These are phyloP conservation scores for sweet orange (Citrus sinensis) DNA, from an alignment of 345 rosid genomes.

Conservation along the genomic window DVS_A1.0 CM039169.1:33320001-33320500, in stretches of 20 bases:
- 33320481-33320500: not conserved
- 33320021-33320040: not conserved
- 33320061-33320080: not conserved
- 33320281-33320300: constrained; percentile 49
- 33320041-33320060: not conserved
- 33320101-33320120: constrained; percentile 31
- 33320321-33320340: constrained; percentile 27
- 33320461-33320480: not conserved
- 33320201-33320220: constrained; percentile 96
- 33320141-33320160: not conserved
- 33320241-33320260: constrained; percentile 99
- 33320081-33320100: not conserved
- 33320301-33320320: constrained; percentile 52
- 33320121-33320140: constrained; percentile 27
- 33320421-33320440: not conserved
- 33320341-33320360: constrained; percentile 54
- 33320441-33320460: constrained; percentile 41
- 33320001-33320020: not conserved
- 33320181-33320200: constrained; percentile 35
- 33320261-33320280: constrained; percentile 63
- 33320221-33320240: constrained; percentile 92
- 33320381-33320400: constrained; percentile 73
- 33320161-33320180: not conserved
- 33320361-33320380: constrained; percentile 63
- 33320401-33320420: constrained; percentile 39